These are phyloP conservation scores for Alternaria longipes DNA, from an alignment of 2,329 filamentous ascomycete genomes.

Conservation along the genomic window DNA sequence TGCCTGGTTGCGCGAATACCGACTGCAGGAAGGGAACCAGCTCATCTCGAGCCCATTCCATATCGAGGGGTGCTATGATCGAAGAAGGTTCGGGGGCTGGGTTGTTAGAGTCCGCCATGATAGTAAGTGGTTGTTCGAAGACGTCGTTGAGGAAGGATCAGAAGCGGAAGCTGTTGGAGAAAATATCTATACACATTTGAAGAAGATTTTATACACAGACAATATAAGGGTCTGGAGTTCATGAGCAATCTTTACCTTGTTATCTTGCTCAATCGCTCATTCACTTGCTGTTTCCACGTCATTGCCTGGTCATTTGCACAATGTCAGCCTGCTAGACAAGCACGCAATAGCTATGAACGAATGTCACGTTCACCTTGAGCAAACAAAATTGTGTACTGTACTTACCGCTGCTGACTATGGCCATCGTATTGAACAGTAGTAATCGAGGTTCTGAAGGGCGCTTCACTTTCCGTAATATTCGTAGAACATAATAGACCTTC, in stretches of 20 bases:
- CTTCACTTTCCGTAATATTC: not conserved
- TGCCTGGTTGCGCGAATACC: not conserved
- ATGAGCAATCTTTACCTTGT: not conserved
- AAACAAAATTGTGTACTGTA: not conserved
- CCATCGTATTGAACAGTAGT: not conserved
- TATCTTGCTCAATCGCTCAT: not conserved
- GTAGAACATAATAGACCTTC: not conserved
- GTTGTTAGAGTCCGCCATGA: not conserved
- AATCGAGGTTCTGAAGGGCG: not conserved
- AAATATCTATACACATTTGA: not conserved
- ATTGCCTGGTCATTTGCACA: not conserved
- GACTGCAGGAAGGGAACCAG: slow-evolving; percentile 15
- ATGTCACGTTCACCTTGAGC: not conserved
- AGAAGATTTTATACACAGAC: not conserved
- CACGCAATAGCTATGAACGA: not conserved
- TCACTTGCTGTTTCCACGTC: not conserved
- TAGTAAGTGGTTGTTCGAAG: not conserved
- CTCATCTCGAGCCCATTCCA: slow-evolving; percentile 13
- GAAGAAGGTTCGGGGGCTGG: not conserved
- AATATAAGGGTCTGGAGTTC: not conserved
- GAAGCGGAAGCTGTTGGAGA: not conserved
- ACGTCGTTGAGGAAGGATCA: not conserved
- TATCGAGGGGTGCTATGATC: not conserved
- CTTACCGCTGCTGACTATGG: not conserved
- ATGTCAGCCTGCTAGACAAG: not conserved